phyloP scores from a whole-genome alignment of 257 asterid genomes.

The Datura wrightii region DNA sequence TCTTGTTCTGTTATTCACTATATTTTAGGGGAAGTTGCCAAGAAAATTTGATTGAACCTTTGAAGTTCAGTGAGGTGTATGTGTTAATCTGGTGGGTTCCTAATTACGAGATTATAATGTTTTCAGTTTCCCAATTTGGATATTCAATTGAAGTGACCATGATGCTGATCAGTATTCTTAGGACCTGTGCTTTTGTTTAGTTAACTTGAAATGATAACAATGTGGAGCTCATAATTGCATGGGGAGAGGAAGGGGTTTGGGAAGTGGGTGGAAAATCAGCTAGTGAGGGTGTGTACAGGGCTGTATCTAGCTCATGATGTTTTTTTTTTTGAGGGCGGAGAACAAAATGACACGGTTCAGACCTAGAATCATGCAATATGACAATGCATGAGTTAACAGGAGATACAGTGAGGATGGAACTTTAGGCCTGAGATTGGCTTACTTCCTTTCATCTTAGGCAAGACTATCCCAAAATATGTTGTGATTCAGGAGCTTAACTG shows the following conservation, averaged over 20 bases:
- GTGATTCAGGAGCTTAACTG: neutral
- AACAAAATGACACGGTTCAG: neutral
- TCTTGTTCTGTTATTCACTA: neutral
- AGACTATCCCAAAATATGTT: neutral
- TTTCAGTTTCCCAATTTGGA: slow-evolving; percentile 1
- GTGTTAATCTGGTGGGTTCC: neutral
- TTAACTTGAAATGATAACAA: neutral
- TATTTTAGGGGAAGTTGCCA: neutral
- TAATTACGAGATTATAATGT: neutral
- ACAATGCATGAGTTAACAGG: neutral
- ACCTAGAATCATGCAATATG: slow-evolving; percentile 20
- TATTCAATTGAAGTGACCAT: slow-evolving; percentile 4
- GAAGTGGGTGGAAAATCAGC: neutral
- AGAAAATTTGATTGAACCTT: slow-evolving; percentile 6
- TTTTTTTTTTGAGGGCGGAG: neutral
- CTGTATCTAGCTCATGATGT: neutral
- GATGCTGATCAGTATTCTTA: neutral
- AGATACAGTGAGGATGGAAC: neutral
- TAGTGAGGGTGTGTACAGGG: neutral
- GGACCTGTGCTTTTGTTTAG: slow-evolving; percentile 12
- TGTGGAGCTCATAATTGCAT: neutral
- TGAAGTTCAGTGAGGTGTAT: slow-evolving; percentile 5
- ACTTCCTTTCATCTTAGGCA: slow-evolving; percentile 19
- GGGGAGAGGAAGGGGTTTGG: neutral
- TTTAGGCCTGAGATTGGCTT: neutral